Evolutionary conservation across 2,329 filamentous ascomycete genomes (phyloP).

Genomic region (Aspergillus tubingensis): DNA sequence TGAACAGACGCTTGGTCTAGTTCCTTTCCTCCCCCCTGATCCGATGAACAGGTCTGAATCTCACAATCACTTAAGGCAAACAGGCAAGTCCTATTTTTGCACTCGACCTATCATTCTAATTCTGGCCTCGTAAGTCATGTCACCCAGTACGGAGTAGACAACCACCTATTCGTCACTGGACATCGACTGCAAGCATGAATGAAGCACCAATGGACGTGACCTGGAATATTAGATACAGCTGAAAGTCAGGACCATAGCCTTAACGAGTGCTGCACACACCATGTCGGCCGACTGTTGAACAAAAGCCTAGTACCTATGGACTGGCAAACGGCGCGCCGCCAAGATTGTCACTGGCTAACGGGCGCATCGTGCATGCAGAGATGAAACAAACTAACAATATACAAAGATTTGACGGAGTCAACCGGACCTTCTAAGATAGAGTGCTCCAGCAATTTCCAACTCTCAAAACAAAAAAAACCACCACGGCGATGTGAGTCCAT

Average conservation of each 20-base stretch:
- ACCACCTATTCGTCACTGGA: not conserved
- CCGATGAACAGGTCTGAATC: not conserved
- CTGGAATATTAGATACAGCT: not conserved
- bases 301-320: not conserved
- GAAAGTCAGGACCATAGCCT: not conserved
- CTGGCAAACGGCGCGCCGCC: not conserved
- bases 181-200: not conserved
- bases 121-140: not conserved
- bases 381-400: conserved; percentile 3
- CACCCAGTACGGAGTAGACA: too few species aligned
- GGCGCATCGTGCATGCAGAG: not conserved
- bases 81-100: not conserved
- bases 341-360: not conserved
- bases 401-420: not conserved
- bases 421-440: not conserved
- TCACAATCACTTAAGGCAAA: not conserved
- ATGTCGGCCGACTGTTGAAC: not conserved
- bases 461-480: not conserved
- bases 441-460: not conserved
- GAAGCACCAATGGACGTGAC: not conserved
- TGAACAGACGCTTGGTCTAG: not conserved
- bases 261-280: not conserved
- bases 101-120: conserved; percentile 4
- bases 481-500: not conserved
- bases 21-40: not conserved